A percentile compares a stretch with the other conserved stretches of the same genome.
Evolutionary conservation across 805 yeast species (phyloP).

Genomic region (Cyberlindnera euphorbiae): DNA sequence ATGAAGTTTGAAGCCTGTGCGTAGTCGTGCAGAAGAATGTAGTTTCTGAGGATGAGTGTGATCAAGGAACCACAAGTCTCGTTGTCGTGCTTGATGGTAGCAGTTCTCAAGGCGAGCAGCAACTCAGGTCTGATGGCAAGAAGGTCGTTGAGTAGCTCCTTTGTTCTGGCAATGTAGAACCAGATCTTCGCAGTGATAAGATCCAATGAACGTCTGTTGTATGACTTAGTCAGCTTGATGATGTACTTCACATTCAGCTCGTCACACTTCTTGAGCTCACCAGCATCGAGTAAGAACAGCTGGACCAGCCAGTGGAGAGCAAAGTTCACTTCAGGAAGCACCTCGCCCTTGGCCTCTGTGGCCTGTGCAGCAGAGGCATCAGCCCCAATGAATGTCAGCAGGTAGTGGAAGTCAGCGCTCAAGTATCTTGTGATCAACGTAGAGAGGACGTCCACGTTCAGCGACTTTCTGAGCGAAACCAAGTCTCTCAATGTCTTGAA

Average conservation of each 20-base stretch:
- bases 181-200: constrained; percentile 84
- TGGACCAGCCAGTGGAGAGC: constrained; percentile 77
- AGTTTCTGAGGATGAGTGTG: constrained; percentile 80
- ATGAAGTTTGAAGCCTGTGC: constrained; percentile 86
- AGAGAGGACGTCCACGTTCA: constrained; percentile 51
- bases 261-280: constrained; percentile 44
- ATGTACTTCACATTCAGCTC: constrained; percentile 48
- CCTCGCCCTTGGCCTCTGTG: constrained; percentile 27
- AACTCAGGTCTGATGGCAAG: constrained; percentile 63
- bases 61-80: constrained; percentile 88
- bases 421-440: constrained; percentile 59
- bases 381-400: constrained; percentile 37
- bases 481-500: constrained; percentile 82
- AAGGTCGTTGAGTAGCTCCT: constrained; percentile 54
- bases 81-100: constrained; percentile 85
- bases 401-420: constrained; percentile 36
- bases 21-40: constrained; percentile 71
- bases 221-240: constrained; percentile 45
- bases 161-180: constrained; percentile 82
- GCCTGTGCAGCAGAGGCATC: constrained; percentile 30
- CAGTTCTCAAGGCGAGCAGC: constrained; percentile 74
- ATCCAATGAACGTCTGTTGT: constrained; percentile 81
- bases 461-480: constrained; percentile 63
- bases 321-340: constrained; percentile 76
- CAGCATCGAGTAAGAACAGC: constrained; percentile 64